phyloP scores from a whole-genome alignment of 2,329 filamentous ascomycete genomes.

The Talaromyces funiculosus region DNA sequence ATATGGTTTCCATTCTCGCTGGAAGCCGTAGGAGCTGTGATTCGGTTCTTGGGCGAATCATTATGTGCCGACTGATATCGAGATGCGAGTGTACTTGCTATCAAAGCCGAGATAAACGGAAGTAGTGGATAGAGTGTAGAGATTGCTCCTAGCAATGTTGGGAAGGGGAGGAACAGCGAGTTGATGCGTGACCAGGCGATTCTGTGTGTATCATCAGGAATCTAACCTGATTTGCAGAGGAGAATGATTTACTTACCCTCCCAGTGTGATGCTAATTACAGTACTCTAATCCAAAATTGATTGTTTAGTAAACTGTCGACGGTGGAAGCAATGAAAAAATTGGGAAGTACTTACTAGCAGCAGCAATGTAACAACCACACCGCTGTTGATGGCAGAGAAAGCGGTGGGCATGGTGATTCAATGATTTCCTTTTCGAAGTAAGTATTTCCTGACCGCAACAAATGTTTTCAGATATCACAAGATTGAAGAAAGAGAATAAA shows the following conservation, averaged over 20 bases:
- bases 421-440: background rate
- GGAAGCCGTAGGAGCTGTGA: background rate
- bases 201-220: constrained; percentile 15
- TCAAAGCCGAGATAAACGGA: background rate
- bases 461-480: background rate
- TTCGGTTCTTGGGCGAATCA: background rate
- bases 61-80: background rate
- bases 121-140: constrained; percentile 19
- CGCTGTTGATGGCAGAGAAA: constrained; percentile 2
- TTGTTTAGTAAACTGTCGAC: background rate
- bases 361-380: constrained; percentile 10
- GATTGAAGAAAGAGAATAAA: background rate
- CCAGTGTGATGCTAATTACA: constrained; percentile 15
- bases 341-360: constrained; percentile 47
- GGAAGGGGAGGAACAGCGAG: constrained; percentile 22
- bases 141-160: constrained; percentile 20
- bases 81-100: constrained; percentile 1
- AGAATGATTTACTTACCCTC: constrained; percentile 20
- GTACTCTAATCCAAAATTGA: background rate
- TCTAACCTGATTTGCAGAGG: too few relatives aligned
- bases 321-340: constrained; percentile 64
- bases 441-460: background rate
- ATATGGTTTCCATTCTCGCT: constrained; percentile 2
- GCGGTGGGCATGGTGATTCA: background rate
- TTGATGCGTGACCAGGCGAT: constrained; percentile 25